Evolutionary conservation across 495 filamentous ascomycete genomes (phyloP).

Genomic region (Tirmania nivea): DNA sequence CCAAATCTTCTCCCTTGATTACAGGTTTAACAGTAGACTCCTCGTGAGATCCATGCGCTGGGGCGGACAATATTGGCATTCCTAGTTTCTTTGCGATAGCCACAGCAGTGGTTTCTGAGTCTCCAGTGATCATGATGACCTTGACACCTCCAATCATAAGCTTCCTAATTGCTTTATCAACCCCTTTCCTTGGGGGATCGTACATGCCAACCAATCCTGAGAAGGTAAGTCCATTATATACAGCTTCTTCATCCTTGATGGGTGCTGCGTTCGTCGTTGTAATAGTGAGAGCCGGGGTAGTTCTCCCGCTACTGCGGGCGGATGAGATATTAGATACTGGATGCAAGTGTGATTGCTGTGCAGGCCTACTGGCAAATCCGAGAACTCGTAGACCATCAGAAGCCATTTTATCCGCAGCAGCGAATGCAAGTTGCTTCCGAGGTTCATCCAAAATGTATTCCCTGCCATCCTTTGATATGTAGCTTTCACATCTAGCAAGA

Average conservation of each 20-base stretch:
- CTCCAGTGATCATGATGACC: conserved; percentile 97
- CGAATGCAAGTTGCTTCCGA: conserved; percentile 46
- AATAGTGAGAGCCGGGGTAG: conserved; percentile 11
- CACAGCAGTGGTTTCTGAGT: conserved; percentile 79
- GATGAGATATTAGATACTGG: conserved; percentile 13
- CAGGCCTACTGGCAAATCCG: conserved; percentile 65
- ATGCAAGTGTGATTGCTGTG: conserved; percentile 19
- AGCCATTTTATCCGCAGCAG: conserved; percentile 79
- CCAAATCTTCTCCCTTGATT: conserved; percentile 70
- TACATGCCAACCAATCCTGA: conserved; percentile 91
- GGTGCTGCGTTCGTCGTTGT: conserved; percentile 15
- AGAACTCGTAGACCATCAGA: conserved; percentile 76
- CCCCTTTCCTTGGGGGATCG: conserved; percentile 75
- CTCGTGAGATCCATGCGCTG: conserved; percentile 10
- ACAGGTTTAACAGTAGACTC: conserved; percentile 43
- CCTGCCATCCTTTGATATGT: conserved; percentile 64
- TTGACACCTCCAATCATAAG: conserved; percentile 85
- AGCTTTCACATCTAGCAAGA: conserved; percentile 69
- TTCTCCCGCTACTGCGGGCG: conserved; percentile 11
- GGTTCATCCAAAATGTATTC: conserved; percentile 70
- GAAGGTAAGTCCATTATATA: conserved; percentile 67
- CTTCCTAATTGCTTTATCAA: conserved; percentile 70
- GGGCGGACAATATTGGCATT: conserved; percentile 40
- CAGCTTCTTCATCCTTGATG: conserved; percentile 36
- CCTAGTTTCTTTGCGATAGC: conserved; percentile 84